These are phyloP conservation scores for Gynostemma pentaphyllum DNA, from an alignment of 306 rosid species.

Conservation along the genomic window DNA sequence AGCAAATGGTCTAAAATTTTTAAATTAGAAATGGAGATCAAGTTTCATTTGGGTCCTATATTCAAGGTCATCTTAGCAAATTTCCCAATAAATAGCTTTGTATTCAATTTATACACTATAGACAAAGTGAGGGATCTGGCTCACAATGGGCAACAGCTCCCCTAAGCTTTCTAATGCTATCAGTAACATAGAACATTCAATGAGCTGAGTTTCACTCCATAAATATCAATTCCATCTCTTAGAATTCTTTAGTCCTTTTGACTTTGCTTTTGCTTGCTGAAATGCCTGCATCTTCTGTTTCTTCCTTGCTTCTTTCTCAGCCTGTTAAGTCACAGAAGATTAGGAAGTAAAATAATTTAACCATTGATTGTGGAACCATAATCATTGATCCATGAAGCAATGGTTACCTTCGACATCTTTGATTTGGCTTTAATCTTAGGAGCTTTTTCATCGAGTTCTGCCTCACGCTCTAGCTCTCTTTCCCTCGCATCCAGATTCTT, in stretches of 20 bases:
- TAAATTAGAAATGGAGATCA: too few relatives aligned
- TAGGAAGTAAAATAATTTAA: neutral
- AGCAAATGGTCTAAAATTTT: too few relatives aligned
- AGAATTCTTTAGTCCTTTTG: constrained; percentile 63
- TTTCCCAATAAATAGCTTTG: neutral
- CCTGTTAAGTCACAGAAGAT: constrained; percentile 24
- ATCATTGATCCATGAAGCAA: neutral
- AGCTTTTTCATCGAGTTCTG: constrained; percentile 86
- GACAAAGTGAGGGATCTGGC: constrained; percentile 5
- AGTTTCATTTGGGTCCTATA: too few relatives aligned
- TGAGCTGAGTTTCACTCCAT: constrained; percentile 17
- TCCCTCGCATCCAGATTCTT: constrained; percentile 84
- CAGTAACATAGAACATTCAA: neutral
- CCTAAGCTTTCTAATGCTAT: constrained; percentile 5
- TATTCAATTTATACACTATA: constrained; percentile 9
- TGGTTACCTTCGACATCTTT: constrained; percentile 98
- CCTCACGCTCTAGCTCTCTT: constrained; percentile 77
- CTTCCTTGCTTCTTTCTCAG: constrained; percentile 90
- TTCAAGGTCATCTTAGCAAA: too few relatives aligned
- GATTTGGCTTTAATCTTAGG: constrained; percentile 93
- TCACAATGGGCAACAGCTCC: constrained; percentile 4
- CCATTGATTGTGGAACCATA: neutral
- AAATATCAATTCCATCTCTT: constrained; percentile 96
- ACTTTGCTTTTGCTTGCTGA: constrained; percentile 85
- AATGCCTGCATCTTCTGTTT: constrained; percentile 83